These are phyloP conservation scores for Lichtheimia corymbifera DNA, from an alignment of 371 early-diverging fungal genomes.

Conservation along the genomic window DNA sequence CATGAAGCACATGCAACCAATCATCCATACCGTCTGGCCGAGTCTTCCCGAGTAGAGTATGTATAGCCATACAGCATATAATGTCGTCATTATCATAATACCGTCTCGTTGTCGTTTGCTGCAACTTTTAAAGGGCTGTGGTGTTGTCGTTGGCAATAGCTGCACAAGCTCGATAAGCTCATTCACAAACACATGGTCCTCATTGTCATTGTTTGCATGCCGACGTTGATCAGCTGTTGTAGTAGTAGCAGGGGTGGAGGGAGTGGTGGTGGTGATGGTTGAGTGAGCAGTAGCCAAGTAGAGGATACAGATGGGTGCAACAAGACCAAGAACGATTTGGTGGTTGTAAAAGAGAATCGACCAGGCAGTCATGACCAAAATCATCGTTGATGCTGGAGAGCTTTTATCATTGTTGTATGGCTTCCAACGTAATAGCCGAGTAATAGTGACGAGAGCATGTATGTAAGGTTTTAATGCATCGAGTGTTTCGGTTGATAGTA, in stretches of 20 bases:
- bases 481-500: conserved; percentile 6
- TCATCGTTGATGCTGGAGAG: neutral
- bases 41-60: conserved; percentile 1
- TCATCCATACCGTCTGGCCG: conserved; percentile 4
- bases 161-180: conserved; percentile 4
- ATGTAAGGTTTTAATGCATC: conserved; percentile 4
- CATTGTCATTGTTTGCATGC: neutral
- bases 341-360: conserved; percentile 9
- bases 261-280: neutral
- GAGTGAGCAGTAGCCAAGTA: neutral
- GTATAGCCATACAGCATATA: conserved; percentile 3
- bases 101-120: neutral
- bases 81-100: neutral
- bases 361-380: conserved; percentile 6
- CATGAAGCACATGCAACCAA: conserved; percentile 3
- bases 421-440: conserved; percentile 14
- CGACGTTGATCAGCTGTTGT: neutral
- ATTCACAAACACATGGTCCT: neutral
- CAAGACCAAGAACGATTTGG: conserved; percentile 4
- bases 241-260: neutral
- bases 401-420: neutral
- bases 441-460: conserved; percentile 3
- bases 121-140: neutral
- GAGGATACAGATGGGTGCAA: conserved; percentile 1
- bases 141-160: neutral